Evolutionary conservation across 1,284 basidiomycete genomes (phyloP).

Genomic region (Austropuccinia psidii): DNA sequence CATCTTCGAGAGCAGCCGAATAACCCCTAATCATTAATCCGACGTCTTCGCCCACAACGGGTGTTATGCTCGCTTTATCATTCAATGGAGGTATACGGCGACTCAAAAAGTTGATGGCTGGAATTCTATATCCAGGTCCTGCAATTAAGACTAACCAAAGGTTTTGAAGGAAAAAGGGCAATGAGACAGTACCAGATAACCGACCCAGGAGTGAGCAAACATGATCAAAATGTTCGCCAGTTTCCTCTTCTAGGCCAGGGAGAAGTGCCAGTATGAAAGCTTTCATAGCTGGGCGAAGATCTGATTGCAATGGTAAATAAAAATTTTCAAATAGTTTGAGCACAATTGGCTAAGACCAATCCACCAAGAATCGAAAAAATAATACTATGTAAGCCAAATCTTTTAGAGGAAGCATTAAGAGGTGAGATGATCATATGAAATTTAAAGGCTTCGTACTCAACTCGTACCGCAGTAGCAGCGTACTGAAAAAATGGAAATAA

Average conservation of each 20-base stretch:
- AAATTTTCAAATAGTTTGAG: constrained; percentile 79
- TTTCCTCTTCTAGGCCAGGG: constrained; percentile 90
- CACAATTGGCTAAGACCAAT: constrained; percentile 60
- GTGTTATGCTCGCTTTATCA: constrained; percentile 56
- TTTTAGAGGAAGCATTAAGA: neutral
- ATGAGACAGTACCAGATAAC: constrained; percentile 70
- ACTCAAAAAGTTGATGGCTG: constrained; percentile 77
- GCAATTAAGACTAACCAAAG: constrained; percentile 90
- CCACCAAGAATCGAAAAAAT: neutral
- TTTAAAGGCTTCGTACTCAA: constrained; percentile 44
- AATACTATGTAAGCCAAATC: neutral
- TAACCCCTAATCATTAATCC: constrained; percentile 90
- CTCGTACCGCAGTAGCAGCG: constrained; percentile 88
- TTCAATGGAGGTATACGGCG: constrained; percentile 59
- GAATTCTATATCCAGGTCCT: constrained; percentile 72
- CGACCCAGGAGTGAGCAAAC: constrained; percentile 74
- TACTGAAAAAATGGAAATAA: constrained; percentile 98
- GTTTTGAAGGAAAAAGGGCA: constrained; percentile 87
- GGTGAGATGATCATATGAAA: neutral
- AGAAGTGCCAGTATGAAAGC: constrained; percentile 86
- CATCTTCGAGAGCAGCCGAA: constrained; percentile 76
- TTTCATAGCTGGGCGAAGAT: constrained; percentile 81
- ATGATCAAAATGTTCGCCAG: constrained; percentile 91
- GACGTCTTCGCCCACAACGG: constrained; percentile 71
- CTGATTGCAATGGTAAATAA: constrained; percentile 75